Evolutionary conservation across 1,284 basidiomycete species (phyloP).

Genomic region (Pseudozyma sp.): DNA sequence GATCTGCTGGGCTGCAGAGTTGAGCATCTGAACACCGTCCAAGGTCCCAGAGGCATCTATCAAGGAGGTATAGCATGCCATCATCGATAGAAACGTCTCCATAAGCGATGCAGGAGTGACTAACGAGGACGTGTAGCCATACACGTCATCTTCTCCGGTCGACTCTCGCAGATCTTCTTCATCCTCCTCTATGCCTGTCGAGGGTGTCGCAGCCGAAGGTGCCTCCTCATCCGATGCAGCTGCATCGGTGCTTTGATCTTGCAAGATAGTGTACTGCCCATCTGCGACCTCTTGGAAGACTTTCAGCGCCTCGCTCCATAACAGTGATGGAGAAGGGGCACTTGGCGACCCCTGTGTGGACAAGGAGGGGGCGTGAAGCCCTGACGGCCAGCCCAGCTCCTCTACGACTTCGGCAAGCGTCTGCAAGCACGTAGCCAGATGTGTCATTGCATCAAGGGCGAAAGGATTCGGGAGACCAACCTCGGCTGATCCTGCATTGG

Average conservation of each 20-base stretch:
- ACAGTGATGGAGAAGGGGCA: slow-evolving; percentile 1
- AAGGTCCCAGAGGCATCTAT: slow-evolving; percentile 28
- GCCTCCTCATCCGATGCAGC: background rate
- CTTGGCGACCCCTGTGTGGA: background rate
- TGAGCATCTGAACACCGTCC: slow-evolving; percentile 12
- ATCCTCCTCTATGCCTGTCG: background rate
- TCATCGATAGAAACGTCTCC: slow-evolving; percentile 41
- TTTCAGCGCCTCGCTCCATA: slow-evolving; percentile 33
- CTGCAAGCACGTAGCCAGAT: slow-evolving; percentile 39
- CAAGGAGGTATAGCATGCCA: slow-evolving; percentile 32
- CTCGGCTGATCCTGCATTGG: background rate
- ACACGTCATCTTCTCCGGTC: slow-evolving; percentile 13
- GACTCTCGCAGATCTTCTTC: background rate
- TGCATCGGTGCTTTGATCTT: slow-evolving; percentile 25
- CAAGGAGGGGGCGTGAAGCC: slow-evolving; percentile 3
- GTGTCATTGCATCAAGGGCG: slow-evolving; percentile 43
- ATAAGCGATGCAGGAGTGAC: slow-evolving; percentile 47
- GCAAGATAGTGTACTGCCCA: slow-evolving; percentile 28
- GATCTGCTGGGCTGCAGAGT: slow-evolving; percentile 12
- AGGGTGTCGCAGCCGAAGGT: background rate
- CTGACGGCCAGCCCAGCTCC: slow-evolving; percentile 44
- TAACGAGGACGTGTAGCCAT: slow-evolving; percentile 52
- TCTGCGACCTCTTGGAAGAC: slow-evolving; percentile 29
- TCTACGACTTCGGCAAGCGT: slow-evolving; percentile 48
- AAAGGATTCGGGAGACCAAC: slow-evolving; percentile 44